Base-by-base conservation (phyloP, 306 rosid species). In the Lotus japonicus region DNA sequence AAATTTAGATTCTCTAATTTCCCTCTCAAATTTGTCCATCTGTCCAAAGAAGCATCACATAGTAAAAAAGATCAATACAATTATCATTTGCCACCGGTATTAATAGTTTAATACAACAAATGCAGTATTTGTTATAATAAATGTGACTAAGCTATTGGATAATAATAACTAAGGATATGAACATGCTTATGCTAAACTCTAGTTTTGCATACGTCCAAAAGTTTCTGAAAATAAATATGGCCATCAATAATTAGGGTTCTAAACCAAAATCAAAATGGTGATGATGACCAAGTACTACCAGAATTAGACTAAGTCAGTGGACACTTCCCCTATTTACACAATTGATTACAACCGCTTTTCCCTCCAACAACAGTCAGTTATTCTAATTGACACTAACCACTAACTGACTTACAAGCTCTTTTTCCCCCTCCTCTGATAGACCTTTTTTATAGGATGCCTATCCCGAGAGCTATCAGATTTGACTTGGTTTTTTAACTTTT, bases 1-100 rank as follows among this genome's bases (percentile, higher is more conserved):
- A 84, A 90, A 87, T 78, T 85, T 95, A 42, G 97, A 76, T 77
- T 84, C 91, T 77, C 91, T 88, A 67, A 83, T 75, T 68, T 95
- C 97, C 78, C 46, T 85, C 84, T 95, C 99, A 82, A 84, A 91
- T 85, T 87, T 95, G 81, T 90, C 96, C 91, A 95, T 91, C 99
- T 95, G 84, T 63, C 50, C 56, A 77, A 75, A 59, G 52, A 56
- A 72, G 45, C 59, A 72, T 9, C 33, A 4, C 15, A 73, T 42
- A 51, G 64, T 57, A 68, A 38, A 13, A 18, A 55, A 68, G 63
- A 41, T 56, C 70, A 73, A 41, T 52, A 68, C 18, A 68, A 15
- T 51, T 13, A 56, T 50, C 59, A 66, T 64, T 51, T n/a, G 10
- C 11, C 7, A 39, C 38, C 53, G 36, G 56, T 58, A 66, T n/a